Evolutionary conservation across 495 filamentous ascomycete species (phyloP).

Genomic region (Astrothelium subdiscretum): DNA sequence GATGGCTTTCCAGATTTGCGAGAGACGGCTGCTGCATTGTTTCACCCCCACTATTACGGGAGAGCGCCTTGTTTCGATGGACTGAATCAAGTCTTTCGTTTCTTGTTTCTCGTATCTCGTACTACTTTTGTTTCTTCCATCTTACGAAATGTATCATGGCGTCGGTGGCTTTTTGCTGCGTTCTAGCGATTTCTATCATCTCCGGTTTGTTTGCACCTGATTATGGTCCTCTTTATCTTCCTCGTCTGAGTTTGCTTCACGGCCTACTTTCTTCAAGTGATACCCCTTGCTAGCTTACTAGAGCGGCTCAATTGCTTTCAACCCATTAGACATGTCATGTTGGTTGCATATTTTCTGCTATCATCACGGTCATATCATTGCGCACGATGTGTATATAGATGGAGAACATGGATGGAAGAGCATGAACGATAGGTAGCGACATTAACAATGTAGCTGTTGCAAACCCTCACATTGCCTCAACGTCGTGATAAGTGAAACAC

Average conservation of each 20-base stretch:
- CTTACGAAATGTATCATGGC: neutral
- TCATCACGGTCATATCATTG: neutral
- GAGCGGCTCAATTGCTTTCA: constrained; percentile 1
- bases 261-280: constrained; percentile 1
- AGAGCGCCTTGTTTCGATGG: neutral
- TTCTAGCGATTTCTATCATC: neutral
- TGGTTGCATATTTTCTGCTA: neutral
- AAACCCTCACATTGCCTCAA: too few relatives aligned
- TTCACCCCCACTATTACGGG: neutral
- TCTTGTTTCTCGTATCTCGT: neutral
- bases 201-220: neutral
- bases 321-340: neutral
- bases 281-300: neutral
- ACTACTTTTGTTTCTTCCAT: neutral
- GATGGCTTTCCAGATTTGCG: neutral
- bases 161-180: neutral
- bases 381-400: neutral
- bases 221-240: neutral
- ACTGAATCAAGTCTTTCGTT: neutral
- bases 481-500: too few relatives aligned
- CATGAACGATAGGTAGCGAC: neutral
- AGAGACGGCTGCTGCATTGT: too few relatives aligned
- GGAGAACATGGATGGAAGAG: neutral
- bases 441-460: neutral
- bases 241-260: neutral